These are phyloP conservation scores for Solanum hybrid DNA, from an alignment of 305 asterid genomes.

Conservation along the genomic window DNA sequence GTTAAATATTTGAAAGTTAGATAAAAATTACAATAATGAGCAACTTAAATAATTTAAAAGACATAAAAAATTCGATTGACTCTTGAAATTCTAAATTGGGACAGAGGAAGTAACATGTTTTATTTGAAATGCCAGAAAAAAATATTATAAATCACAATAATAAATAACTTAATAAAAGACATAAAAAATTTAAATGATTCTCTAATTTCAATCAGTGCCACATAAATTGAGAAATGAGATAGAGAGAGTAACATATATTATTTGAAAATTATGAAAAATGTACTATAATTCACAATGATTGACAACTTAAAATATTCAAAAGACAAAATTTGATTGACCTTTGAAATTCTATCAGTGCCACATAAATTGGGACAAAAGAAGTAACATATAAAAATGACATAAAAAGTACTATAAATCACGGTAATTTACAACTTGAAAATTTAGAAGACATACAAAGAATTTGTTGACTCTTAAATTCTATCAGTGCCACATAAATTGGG, in stretches of 20 bases:
- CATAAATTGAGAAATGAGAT: not conserved
- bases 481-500: too few species aligned
- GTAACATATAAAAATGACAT: too few species aligned
- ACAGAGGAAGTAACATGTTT: not conserved
- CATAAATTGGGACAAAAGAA: too few species aligned
- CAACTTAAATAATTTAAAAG: not conserved
- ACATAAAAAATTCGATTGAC: not conserved
- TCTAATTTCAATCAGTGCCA: not conserved
- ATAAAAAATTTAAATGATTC: not conserved
- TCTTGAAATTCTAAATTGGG: not conserved
- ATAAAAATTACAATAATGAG: not conserved
- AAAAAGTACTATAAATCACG: too few species aligned
- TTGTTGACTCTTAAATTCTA: too few species aligned
- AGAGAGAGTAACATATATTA: not conserved
- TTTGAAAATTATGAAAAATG: not conserved
- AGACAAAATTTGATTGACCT: not conserved
- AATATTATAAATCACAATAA: not conserved
- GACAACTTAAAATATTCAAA: not conserved
- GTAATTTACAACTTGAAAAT: too few species aligned
- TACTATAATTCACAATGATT: not conserved
- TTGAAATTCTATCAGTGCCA: too few species aligned
- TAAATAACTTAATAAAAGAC: not conserved
- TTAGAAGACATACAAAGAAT: too few species aligned
- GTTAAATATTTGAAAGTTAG: not conserved
- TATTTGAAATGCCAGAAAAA: not conserved